Conservation (phyloP, 2,329 filamentous ascomycete species). For the Cercospora sojina region DNA sequence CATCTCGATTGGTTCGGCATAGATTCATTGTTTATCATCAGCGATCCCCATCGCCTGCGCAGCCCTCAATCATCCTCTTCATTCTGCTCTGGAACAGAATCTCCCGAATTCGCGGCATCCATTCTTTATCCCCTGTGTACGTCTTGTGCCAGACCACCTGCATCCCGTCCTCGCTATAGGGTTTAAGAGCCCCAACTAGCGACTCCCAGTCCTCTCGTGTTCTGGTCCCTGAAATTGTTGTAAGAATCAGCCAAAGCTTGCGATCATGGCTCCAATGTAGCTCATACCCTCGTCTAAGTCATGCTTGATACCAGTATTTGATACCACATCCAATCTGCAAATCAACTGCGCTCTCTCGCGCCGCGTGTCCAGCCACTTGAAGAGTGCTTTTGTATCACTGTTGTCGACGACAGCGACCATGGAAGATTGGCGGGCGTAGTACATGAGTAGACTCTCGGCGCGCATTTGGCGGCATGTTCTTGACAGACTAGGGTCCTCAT, state of each 20-base stretch:
- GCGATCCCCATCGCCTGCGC: not conserved
- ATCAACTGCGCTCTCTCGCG: not conserved
- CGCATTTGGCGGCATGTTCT: slow-evolving; percentile 1
- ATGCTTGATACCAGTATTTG: not conserved
- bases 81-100: not conserved
- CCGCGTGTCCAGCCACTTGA: not conserved
- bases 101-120: not conserved
- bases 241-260: not conserved
- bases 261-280: not conserved
- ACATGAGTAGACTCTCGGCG: not conserved
- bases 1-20: not conserved
- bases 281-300: not conserved
- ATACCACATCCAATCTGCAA: not conserved
- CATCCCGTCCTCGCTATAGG: not conserved
- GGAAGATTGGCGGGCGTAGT: not conserved
- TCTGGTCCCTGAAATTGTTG: not conserved
- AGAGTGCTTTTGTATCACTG: not conserved
- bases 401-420: not conserved
- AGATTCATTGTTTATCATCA: not conserved
- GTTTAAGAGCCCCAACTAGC: not conserved
- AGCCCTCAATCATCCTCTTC: slow-evolving; percentile 2
- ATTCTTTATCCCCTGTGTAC: not conserved
- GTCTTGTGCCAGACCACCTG: slow-evolving; percentile 1
- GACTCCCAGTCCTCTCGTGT: not conserved
- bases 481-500: not conserved